Percentiles rank a stretch among this genome's conserved stretches.
phyloP scores from a whole-genome alignment of 306 rosid species.

The Trichosanthes truncata region DNA sequence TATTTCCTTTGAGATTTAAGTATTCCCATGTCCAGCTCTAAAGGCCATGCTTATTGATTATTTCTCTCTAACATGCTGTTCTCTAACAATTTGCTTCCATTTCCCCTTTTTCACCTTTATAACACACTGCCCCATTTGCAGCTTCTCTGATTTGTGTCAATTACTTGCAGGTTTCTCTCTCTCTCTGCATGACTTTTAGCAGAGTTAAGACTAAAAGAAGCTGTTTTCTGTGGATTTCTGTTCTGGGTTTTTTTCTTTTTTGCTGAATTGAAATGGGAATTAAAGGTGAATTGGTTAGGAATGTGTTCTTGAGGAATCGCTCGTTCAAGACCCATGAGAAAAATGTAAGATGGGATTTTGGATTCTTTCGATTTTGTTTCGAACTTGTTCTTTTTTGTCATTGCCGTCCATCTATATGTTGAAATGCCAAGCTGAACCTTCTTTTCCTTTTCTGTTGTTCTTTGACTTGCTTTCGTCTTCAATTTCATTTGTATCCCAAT shows the following conservation, averaged over 20 bases:
- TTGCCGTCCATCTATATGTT: not conserved
- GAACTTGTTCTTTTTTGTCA: not conserved
- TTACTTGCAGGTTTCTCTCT: slow-evolving; percentile 2
- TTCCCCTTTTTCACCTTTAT: slow-evolving; percentile 7
- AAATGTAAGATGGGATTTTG: slow-evolving; percentile 37
- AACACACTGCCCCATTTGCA: not conserved
- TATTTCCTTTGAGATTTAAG: slow-evolving; percentile 28
- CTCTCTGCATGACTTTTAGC: slow-evolving; percentile 26
- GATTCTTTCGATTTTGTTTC: not conserved
- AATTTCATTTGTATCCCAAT: not conserved
- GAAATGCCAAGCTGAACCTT: not conserved
- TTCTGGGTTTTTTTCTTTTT: slow-evolving; percentile 10
- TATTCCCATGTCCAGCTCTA: slow-evolving; percentile 47
- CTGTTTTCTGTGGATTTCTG: slow-evolving; percentile 15
- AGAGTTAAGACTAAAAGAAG: slow-evolving; percentile 14
- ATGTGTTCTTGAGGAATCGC: slow-evolving; percentile 62
- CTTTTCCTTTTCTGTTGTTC: not conserved
- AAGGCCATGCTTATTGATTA: slow-evolving; percentile 24
- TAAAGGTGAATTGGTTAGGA: slow-evolving; percentile 61
- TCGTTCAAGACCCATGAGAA: slow-evolving; percentile 34
- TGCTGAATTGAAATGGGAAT: slow-evolving; percentile 52
- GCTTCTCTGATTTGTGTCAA: not conserved
- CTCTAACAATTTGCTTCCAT: slow-evolving; percentile 2
- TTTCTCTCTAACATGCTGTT: slow-evolving; percentile 26
- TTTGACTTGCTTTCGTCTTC: not conserved